Conservation (phyloP, 139 green algal genomes). For the Picochlorum costavermella region DNA sequence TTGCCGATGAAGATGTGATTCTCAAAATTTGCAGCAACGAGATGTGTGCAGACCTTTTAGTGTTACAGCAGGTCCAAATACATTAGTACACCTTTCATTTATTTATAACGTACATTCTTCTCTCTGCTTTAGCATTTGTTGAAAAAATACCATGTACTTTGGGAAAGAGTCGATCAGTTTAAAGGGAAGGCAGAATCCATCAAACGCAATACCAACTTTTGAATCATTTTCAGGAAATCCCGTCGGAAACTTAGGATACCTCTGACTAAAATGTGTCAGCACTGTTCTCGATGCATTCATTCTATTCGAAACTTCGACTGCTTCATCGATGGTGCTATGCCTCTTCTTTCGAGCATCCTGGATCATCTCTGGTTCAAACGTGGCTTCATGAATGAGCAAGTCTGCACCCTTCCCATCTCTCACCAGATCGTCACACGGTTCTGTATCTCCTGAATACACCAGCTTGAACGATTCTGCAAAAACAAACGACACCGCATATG, state of each 20-base stretch:
- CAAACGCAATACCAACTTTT: conserved; percentile 37
- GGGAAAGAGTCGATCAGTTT: conserved; percentile 21
- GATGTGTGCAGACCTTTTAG: too few relatives aligned
- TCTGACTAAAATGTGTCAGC: conserved; percentile 61
- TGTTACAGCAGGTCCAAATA: too few relatives aligned
- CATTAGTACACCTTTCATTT: too few relatives aligned
- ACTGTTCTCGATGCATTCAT: conserved; percentile 53
- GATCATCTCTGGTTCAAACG: conserved; percentile 39
- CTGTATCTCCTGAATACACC: conserved; percentile 65
- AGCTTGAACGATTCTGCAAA: conserved; percentile 60
- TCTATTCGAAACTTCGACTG: conserved; percentile 38
- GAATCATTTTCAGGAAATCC: conserved; percentile 9
- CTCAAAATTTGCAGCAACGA: too few relatives aligned
- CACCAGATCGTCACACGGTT: conserved; percentile 29
- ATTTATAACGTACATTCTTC: too few relatives aligned
- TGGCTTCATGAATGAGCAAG: conserved; percentile 62
- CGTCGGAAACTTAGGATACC: conserved; percentile 45
- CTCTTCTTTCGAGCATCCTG: conserved; percentile 49
- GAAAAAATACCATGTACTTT: conserved; percentile 5
- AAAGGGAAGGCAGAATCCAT: conserved; percentile 51
- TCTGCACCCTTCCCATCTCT: conserved; percentile 20
- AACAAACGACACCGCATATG: conserved; percentile 49
- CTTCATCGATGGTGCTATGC: conserved; percentile 69
- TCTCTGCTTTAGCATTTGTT: too few relatives aligned
- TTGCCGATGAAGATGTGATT: too few relatives aligned